Evolutionary conservation across 768 basidiomycete genomes (phyloP).

Genomic region (Pholiota conissans): DNA sequence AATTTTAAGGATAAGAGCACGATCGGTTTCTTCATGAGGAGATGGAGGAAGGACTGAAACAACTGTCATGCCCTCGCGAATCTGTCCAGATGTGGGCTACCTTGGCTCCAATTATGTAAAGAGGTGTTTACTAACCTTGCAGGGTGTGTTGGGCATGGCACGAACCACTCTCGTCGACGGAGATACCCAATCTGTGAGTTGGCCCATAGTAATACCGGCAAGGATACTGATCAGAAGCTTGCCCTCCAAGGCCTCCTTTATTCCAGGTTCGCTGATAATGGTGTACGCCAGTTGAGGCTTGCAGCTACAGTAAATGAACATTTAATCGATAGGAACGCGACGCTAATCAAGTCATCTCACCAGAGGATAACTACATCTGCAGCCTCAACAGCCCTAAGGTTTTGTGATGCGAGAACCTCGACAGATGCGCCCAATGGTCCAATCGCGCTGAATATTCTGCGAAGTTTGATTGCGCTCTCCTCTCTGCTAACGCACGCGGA

Average conservation of each 20-base stretch:
- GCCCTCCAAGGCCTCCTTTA: constrained; percentile 79
- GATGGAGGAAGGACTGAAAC: constrained; percentile 70
- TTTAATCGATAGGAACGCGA: neutral
- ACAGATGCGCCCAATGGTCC: constrained; percentile 65
- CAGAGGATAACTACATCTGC: constrained; percentile 89
- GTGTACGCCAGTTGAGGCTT: constrained; percentile 86
- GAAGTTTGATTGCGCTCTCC: constrained; percentile 71
- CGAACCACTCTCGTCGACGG: constrained; percentile 84
- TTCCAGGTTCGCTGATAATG: constrained; percentile 74
- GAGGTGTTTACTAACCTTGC: constrained; percentile 55
- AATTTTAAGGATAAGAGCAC: constrained; percentile 80
- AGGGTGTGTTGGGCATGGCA: constrained; percentile 98
- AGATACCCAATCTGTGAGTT: constrained; percentile 73
- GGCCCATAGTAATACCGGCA: constrained; percentile 90
- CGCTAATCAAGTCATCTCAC: constrained; percentile 40
- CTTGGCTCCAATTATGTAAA: neutral
- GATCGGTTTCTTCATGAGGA: constrained; percentile 56
- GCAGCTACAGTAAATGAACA: constrained; percentile 58
- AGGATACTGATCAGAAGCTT: constrained; percentile 97
- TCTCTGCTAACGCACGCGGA: constrained; percentile 84
- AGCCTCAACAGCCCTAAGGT: constrained; percentile 68
- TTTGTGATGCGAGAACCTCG: constrained; percentile 67
- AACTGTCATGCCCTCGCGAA: constrained; percentile 98
- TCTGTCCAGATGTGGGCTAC: constrained; percentile 45
- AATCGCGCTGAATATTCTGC: constrained; percentile 55